Conservation (phyloP, 1,139 yeast species). For the Saccharomyces hybrid region DNA sequence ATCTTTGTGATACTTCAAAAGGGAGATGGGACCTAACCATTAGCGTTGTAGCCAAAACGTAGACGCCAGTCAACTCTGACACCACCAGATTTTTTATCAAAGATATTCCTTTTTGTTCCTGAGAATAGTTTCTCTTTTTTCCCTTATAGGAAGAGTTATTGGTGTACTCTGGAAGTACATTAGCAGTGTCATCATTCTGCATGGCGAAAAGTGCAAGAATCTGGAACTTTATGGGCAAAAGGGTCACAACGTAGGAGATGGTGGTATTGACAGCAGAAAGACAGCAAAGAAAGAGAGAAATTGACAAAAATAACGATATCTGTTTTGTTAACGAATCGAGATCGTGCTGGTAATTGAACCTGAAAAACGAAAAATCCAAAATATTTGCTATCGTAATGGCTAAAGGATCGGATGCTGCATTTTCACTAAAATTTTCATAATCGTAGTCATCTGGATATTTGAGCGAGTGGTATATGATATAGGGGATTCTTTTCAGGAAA, state of each 20-base stretch:
- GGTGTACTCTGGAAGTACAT: slow-evolving; percentile 18
- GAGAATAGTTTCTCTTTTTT: background rate
- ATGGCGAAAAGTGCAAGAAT: slow-evolving; percentile 26
- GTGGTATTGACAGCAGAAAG: slow-evolving; percentile 56
- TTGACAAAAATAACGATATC: slow-evolving; percentile 57
- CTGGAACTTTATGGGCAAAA: slow-evolving; percentile 29
- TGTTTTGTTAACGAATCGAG: slow-evolving; percentile 55
- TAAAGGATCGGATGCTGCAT: slow-evolving; percentile 43
- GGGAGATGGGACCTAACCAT: slow-evolving; percentile 73
- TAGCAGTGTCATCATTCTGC: slow-evolving; percentile 12
- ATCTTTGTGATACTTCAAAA: slow-evolving; percentile 39
- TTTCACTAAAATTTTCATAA: slow-evolving; percentile 7
- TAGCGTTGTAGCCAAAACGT: slow-evolving; percentile 72
- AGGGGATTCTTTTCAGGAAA: slow-evolving; percentile 23
- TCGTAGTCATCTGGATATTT: slow-evolving; percentile 17
- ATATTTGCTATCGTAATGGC: slow-evolving; percentile 59
- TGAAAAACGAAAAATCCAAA: slow-evolving; percentile 28
- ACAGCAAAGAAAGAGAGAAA: slow-evolving; percentile 59
- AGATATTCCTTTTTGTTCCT: slow-evolving; percentile 20
- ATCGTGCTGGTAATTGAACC: slow-evolving; percentile 34
- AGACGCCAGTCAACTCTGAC: slow-evolving; percentile 68
- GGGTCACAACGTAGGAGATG: slow-evolving; percentile 33
- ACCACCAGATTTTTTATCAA: slow-evolving; percentile 43
- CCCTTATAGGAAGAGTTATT: slow-evolving; percentile 5
- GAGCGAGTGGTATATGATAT: slow-evolving; percentile 16